Base-by-base conservation (phyloP, 305 asterid species). In the Petunia hybrid region DNA sequence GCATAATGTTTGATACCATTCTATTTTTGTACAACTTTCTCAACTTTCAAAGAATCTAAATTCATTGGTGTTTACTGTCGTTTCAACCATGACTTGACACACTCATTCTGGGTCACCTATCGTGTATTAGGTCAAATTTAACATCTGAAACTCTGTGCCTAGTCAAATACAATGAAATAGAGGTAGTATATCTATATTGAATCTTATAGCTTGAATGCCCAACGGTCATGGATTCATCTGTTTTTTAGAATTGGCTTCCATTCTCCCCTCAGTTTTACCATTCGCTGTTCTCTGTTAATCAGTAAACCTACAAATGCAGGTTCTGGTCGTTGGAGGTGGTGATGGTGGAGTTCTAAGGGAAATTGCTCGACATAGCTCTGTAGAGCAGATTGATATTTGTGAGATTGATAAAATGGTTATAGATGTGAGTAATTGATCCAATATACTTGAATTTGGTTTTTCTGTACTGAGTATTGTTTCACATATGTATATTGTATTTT, bases 341-440 rank as follows among this genome's bases (percentile, higher is more conserved):
- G 99, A 96, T 85, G 99, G 98, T 83, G 99, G 99, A 48, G 99
- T 96, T 84, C 97, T 94, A 73, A 87, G 95, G 83, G 98, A 96
- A 88, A 87, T 96, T 88, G 85, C 95, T 77, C 98, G 98, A 68
- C 98, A 96, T 84, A 85, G 87, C 87, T 92, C 98, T 74, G 98
- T 95, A 87, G 92, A 92, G 87, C 82, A 13, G 82, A 96, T 96
- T 80, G 98, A 96, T 87, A 96, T 96, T 76, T 96, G 98, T 80
- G 99, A 96, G 89, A 96, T 96, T 63, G 99, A 96, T 86, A 91
- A 92, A 82, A 88, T 96, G 98, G 99, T 96, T 85, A 92, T 96
- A 81, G 98, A 96, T 87, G 99, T 94, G 86, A 86, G 98, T 81
- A 16, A 35, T 5, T 35, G 65, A 59, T 53, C 65, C 78, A n/a